Evolutionary conservation across 345 rosid species (phyloP).

Genomic region (Gossypium longicalyx): DNA sequence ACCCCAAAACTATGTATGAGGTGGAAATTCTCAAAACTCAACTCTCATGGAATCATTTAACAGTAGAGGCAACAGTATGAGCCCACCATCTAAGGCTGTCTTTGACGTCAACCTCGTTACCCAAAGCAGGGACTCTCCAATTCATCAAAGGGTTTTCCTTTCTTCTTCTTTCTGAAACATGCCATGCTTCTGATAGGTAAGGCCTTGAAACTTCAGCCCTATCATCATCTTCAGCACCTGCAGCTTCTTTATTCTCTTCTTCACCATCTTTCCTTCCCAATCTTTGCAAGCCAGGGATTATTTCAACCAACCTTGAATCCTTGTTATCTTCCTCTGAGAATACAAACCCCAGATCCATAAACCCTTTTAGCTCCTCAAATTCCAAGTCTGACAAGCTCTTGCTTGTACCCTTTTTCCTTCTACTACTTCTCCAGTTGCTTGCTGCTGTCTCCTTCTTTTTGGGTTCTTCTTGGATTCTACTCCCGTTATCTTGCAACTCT

Average conservation of each 20-base stretch:
- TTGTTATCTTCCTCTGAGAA: constrained; percentile 70
- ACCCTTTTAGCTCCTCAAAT: constrained; percentile 77
- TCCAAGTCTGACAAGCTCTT: constrained; percentile 69
- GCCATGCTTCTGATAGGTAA: constrained; percentile 91
- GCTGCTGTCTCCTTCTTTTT: neutral
- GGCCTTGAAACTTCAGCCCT: constrained; percentile 45
- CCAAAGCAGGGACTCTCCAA: constrained; percentile 51
- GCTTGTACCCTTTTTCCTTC: constrained; percentile 31
- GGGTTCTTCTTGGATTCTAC: neutral
- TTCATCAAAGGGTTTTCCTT: constrained; percentile 46
- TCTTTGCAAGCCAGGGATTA: constrained; percentile 70
- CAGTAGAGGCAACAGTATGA: constrained; percentile 63
- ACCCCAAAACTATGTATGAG: constrained; percentile 42
- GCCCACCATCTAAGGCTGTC: constrained; percentile 69
- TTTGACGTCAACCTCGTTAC: constrained; percentile 56
- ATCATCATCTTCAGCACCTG: constrained; percentile 9
- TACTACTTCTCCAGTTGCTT: constrained; percentile 7
- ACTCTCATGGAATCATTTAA: constrained; percentile 29
- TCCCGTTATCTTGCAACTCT: neutral
- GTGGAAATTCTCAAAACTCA: neutral
- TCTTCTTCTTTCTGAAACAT: constrained; percentile 31
- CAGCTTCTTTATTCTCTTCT: constrained; percentile 16
- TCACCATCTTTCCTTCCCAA: constrained; percentile 36
- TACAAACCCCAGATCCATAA: constrained; percentile 87
- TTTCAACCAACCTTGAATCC: constrained; percentile 59